Evolutionary conservation across 805 yeast species (phyloP).

Genomic region (Candida anglica): DNA sequence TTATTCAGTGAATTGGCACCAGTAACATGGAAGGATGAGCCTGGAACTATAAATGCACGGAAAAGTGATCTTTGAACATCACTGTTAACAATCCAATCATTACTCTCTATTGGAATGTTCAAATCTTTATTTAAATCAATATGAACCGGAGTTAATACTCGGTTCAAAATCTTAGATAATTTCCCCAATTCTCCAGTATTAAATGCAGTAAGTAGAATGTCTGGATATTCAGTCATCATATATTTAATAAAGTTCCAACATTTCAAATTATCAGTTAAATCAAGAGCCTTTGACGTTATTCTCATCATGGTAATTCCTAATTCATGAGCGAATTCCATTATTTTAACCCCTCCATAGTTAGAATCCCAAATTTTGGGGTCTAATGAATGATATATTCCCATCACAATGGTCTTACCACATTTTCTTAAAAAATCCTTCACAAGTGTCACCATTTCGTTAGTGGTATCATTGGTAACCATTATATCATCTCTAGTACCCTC

Average conservation of each 20-base stretch:
- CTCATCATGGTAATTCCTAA: slow-evolving; percentile 5
- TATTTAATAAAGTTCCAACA: slow-evolving; percentile 5
- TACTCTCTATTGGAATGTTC: not conserved
- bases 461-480: slow-evolving; percentile 2
- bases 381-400: slow-evolving; percentile 8
- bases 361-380: slow-evolving; percentile 8
- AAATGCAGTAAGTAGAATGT: slow-evolving; percentile 7
- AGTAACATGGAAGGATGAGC: slow-evolving; percentile 9
- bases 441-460: slow-evolving; percentile 1
- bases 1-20: slow-evolving; percentile 9
- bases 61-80: slow-evolving; percentile 7
- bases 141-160: slow-evolving; percentile 10
- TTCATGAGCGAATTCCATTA: slow-evolving; percentile 6
- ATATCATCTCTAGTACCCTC: not conserved
- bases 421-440: slow-evolving; percentile 2
- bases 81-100: slow-evolving; percentile 1
- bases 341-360: slow-evolving; percentile 3
- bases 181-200: slow-evolving; percentile 10
- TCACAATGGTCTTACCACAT: slow-evolving; percentile 7
- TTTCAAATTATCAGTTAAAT: slow-evolving; percentile 8
- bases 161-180: slow-evolving; percentile 9
- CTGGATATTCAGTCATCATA: slow-evolving; percentile 4
- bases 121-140: not conserved
- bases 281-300: slow-evolving; percentile 6
- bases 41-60: slow-evolving; percentile 8